Evolutionary conservation across 2,329 filamentous ascomycete species (phyloP), one percentile per base, ranked within the genome.

Genomic region (Colletotrichum nymphaeae): DNA sequence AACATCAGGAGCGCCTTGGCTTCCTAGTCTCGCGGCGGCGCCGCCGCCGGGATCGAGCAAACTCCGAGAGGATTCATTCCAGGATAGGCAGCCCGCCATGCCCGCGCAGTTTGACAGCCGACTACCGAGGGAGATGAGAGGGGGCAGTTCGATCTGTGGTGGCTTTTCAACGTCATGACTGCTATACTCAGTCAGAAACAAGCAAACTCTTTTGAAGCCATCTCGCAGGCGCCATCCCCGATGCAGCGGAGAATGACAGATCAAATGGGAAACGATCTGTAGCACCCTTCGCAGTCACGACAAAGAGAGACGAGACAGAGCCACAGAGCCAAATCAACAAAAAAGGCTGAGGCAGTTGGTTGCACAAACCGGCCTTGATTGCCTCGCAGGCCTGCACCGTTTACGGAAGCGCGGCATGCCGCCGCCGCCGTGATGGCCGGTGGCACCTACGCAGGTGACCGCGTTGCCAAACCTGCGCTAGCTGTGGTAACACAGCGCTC

Each of bases 211-310:
- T n/a, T n/a, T 8, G 52, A 63, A 30, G 12, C n/a, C 46, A n/a
- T 12, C 9, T 19, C n/a, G 26, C 16, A 24, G 12, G 16, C 56
- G 62, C 60, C 60, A 56, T 57, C 55, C 67, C 56, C 55, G 46
- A 66, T 70, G 62, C 67, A 66, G 67, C 60, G 6, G 42, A 3
- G 1, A n/a, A 35, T 65, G 66, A 66, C 60, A 73, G 60, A 66
- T 57, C 46, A 62, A 42, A 32, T 11, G 46, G 46, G 5, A 53
- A 62, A n/a, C 11, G 19, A 12, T 42, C 30, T 14, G 28, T n/a
- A 11, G 37, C 37, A 62, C 30, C 56, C 42, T 49, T 9, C 3
- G 9, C 56, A 60, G 59, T 62, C 59, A 56, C 52, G 22, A 24
- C 53, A 55, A 63, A 46, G n/a, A 12, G 12, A 37, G 24, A 68